phyloP scores from a whole-genome alignment of 2,329 filamentous ascomycete species.

The Stagonosporopsis vannaccii region DNA sequence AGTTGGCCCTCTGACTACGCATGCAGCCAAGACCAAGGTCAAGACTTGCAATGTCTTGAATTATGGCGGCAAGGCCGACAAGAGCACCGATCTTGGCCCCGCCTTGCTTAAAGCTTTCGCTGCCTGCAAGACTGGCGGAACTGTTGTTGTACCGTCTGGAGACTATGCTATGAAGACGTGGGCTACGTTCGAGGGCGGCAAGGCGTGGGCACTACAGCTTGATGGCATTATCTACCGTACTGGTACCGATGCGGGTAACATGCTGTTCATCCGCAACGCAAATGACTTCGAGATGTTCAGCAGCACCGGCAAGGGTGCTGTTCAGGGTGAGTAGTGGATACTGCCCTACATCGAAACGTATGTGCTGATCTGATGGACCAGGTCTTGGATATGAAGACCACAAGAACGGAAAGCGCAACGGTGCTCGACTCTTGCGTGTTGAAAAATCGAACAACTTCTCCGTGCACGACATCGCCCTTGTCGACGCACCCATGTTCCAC shows the following conservation, averaged over 20 bases:
- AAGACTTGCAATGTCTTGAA: slow-evolving; percentile 62
- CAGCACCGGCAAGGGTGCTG: slow-evolving; percentile 59
- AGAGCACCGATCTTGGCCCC: slow-evolving; percentile 60
- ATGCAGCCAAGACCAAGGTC: slow-evolving; percentile 53
- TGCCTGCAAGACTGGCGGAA: slow-evolving; percentile 60
- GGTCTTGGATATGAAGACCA: slow-evolving; percentile 58
- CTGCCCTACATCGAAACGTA: not conserved
- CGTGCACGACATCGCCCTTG: slow-evolving; percentile 58
- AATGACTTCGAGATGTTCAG: slow-evolving; percentile 64
- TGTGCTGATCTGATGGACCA: not conserved
- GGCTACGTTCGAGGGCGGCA: slow-evolving; percentile 58
- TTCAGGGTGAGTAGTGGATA: slow-evolving; percentile 51
- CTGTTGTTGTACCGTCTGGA: slow-evolving; percentile 59
- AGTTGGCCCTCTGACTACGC: slow-evolving; percentile 43
- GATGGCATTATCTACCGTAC: slow-evolving; percentile 63
- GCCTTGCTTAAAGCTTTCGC: slow-evolving; percentile 58
- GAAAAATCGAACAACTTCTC: slow-evolving; percentile 57
- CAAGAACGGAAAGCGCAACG: slow-evolving; percentile 49
- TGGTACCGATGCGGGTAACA: slow-evolving; percentile 60
- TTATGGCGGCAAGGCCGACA: slow-evolving; percentile 61
- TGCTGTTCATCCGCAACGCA: slow-evolving; percentile 60
- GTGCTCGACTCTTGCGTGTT: slow-evolving; percentile 57
- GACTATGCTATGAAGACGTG: slow-evolving; percentile 60
- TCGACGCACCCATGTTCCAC: slow-evolving; percentile 61
- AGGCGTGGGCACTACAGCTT: slow-evolving; percentile 59